phyloP scores from a whole-genome alignment of 805 yeast genomes.

The Hyphopichia homilentoma region DNA sequence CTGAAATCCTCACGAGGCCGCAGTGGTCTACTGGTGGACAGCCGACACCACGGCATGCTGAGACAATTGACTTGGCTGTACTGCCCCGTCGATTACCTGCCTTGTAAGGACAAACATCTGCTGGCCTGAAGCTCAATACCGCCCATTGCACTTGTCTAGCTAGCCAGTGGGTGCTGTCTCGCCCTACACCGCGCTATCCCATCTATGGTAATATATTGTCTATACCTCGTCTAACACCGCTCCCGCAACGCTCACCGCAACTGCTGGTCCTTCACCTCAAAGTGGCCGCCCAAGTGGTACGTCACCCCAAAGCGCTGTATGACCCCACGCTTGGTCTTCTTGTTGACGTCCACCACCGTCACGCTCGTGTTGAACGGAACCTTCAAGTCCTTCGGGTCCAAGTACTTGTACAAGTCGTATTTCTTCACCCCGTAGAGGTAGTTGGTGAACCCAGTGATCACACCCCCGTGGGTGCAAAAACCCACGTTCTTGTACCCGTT shows the following conservation, averaged over 20 bases:
- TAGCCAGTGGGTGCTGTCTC: too few relatives aligned
- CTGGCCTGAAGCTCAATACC: too few relatives aligned
- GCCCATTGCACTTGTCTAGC: too few relatives aligned
- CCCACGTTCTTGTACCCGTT: slow-evolving; percentile 46
- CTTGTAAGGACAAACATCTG: too few relatives aligned
- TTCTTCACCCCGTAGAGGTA: slow-evolving; percentile 41
- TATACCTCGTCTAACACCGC: too few relatives aligned
- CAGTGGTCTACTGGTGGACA: too few relatives aligned
- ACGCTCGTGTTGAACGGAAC: slow-evolving; percentile 78
- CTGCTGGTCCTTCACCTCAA: slow-evolving; percentile 46
- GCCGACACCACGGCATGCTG: too few relatives aligned
- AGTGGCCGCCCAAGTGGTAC: slow-evolving; percentile 58
- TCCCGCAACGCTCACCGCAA: slow-evolving; percentile 38
- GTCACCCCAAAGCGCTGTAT: slow-evolving; percentile 64
- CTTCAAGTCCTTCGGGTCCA: slow-evolving; percentile 38
- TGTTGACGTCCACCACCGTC: slow-evolving; percentile 58
- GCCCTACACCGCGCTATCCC: too few relatives aligned
- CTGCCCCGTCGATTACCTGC: too few relatives aligned
- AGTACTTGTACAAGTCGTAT: slow-evolving; percentile 35
- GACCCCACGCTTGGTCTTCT: slow-evolving; percentile 33
- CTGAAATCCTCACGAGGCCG: too few relatives aligned
- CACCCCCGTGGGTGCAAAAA: slow-evolving; percentile 79
- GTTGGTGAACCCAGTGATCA: slow-evolving; percentile 57
- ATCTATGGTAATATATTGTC: too few relatives aligned
- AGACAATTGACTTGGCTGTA: too few relatives aligned